Base-by-base conservation (phyloP, 2,329 filamentous ascomycete genomes). In the Amauroascus verrucosus region DNA sequence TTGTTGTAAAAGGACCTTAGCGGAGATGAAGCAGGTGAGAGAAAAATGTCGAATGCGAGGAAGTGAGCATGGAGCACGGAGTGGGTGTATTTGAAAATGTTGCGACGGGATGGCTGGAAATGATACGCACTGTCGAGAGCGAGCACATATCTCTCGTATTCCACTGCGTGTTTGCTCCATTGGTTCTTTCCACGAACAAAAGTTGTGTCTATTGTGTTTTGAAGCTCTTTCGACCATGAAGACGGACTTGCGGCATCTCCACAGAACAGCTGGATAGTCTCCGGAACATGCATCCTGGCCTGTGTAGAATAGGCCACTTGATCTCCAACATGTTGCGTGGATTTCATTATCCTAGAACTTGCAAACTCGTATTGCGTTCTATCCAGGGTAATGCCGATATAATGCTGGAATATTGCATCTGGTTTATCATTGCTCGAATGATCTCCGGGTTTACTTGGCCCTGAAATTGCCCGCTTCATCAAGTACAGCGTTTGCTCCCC, bases 91-190 rank as follows among this genome's bases (percentile, higher is more conserved):
- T 64, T 53, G 13, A 81, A 69, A 1, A 80, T 60, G 0, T 73
- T 71, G 51, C 64, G 67, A 13, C 78, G 67, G 0, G 77, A 79
- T 0, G 78, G 79, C 0, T 66, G 67, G 59, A 81, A 81, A 60
- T 81, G 77, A 52, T 82, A 81, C 4, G 80, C 61, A 1, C 77
- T 77, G 60, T 81, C 79, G 0, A 81, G 68, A 0, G 74, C 78
- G 1, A 81, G 67, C 0, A 81, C 57, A 47, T 57, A 59, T 40
- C 57, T 51, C 32, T 59, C 56, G 9, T 30, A 38, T n/a, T 48
- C 20, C n/a, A 37, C 6, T 33, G 28, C 22, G 22, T 11, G 32
- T 7, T 14, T 8, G 28, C 18, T 16, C n/a, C 38, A 6, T 6
- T 44, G 18, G 9, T 13, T 14, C 26, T 38, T 32, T 20, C 51